Evolutionary conservation across 345 rosid genomes (phyloP).

Genomic region (Tarenaya hassleriana): DNA sequence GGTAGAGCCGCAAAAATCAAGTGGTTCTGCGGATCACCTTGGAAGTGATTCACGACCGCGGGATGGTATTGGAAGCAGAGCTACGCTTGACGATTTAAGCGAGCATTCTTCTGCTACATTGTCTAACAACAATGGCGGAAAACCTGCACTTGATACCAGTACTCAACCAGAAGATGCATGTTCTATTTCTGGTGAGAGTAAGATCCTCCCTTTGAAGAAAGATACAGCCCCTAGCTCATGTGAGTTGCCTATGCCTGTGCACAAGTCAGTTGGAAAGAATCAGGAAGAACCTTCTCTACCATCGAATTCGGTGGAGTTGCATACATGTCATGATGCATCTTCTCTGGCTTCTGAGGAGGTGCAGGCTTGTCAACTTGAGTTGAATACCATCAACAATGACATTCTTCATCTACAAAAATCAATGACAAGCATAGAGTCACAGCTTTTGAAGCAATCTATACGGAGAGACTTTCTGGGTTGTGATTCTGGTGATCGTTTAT

Average conservation of each 20-base stretch:
- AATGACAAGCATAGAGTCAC: constrained; percentile 48
- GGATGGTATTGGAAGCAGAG: constrained; percentile 29
- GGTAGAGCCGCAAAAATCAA: constrained; percentile 32
- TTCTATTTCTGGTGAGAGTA: constrained; percentile 27
- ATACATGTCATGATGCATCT: constrained; percentile 32
- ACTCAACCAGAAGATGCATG: constrained; percentile 26
- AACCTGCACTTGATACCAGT: constrained; percentile 22
- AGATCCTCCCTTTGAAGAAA: constrained; percentile 28
- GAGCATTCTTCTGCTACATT: constrained; percentile 25
- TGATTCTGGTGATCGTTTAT: constrained; percentile 73
- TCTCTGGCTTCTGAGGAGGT: constrained; percentile 42
- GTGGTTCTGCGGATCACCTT: constrained; percentile 14
- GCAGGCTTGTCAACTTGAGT: constrained; percentile 47
- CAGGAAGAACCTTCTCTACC: constrained; percentile 24
- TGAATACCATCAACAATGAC: constrained; percentile 47
- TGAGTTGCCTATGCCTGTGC: constrained; percentile 36
- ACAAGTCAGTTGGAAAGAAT: constrained; percentile 27
- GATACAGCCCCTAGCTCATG: constrained; percentile 27
- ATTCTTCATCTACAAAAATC: constrained; percentile 49
- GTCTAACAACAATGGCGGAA: constrained; percentile 24
- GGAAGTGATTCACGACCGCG: constrained; percentile 27
- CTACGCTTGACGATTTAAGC: constrained; percentile 24
- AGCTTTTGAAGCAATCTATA: constrained; percentile 53
- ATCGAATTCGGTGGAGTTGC: constrained; percentile 26
- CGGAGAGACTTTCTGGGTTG: constrained; percentile 83